Percentiles rank a stretch among this genome's conserved stretches.
Evolutionary conservation across 164 flowering plant species (phyloP).

Genomic region (Magnolia changhungtana): DNA sequence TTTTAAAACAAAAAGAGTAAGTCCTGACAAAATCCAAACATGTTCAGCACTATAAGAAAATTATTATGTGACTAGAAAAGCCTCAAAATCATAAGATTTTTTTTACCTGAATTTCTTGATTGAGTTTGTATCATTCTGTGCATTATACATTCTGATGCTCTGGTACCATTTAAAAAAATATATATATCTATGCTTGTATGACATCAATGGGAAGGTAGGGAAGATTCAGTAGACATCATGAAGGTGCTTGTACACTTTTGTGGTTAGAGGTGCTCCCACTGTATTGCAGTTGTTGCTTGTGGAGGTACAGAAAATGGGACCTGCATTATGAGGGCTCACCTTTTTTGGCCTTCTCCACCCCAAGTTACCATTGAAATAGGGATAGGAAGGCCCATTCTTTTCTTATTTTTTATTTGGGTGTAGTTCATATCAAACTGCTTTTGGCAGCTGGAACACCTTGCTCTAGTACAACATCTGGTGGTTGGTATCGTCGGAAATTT

Average conservation of each 20-base stretch:
- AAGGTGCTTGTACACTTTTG: neutral
- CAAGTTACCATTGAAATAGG: neutral
- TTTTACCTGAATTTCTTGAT: too few species aligned
- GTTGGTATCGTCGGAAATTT: too few species aligned
- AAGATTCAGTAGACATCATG: neutral
- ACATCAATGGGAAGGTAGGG: neutral
- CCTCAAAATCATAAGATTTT: too few species aligned
- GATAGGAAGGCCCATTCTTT: neutral
- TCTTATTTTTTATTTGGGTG: neutral
- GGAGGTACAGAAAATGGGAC: neutral
- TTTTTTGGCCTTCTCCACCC: neutral
- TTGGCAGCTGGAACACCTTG: too few species aligned
- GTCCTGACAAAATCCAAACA: too few species aligned
- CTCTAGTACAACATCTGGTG: too few species aligned
- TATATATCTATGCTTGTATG: neutral
- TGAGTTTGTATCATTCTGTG: neutral
- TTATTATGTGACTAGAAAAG: too few species aligned
- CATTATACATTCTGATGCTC: neutral
- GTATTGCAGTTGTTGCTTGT: too few species aligned
- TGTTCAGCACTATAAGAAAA: too few species aligned
- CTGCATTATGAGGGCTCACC: neutral
- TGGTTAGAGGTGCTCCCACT: too few species aligned
- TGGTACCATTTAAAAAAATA: neutral
- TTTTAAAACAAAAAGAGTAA: too few species aligned
- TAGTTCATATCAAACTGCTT: neutral